Conservation (phyloP, 306 rosid genomes). For the Malus fusca region DNA sequence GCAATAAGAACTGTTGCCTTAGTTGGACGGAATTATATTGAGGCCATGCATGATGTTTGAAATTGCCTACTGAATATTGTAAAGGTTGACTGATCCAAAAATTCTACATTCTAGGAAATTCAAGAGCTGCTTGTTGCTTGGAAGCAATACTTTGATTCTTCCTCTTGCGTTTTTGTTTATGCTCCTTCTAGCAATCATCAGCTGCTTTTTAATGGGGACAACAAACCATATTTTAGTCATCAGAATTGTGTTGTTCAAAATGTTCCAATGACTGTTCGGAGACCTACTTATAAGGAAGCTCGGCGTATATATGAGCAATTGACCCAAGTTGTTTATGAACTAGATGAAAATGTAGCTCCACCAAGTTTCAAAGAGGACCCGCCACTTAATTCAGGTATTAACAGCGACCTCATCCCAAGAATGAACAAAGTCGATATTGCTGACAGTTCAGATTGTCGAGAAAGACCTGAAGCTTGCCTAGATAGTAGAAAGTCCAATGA, state of each 20-base stretch:
- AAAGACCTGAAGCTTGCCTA: constrained; percentile 37
- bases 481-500: constrained; percentile 23
- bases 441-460: constrained; percentile 20
- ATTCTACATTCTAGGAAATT: constrained; percentile 56
- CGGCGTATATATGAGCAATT: constrained; percentile 63
- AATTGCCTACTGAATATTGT: not conserved
- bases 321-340: constrained; percentile 52
- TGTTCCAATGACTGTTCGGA: constrained; percentile 60
- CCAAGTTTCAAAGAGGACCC: constrained; percentile 15
- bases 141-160: constrained; percentile 74
- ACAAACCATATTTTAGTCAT: constrained; percentile 47
- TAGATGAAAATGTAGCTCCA: constrained; percentile 46
- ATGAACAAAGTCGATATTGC: constrained; percentile 17
- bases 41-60: no score
- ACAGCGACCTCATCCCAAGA: constrained; percentile 20
- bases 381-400: constrained; percentile 10
- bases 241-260: constrained; percentile 39
- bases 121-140: constrained; percentile 81
- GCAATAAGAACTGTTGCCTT: no score
- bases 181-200: constrained; percentile 89
- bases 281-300: constrained; percentile 90
- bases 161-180: constrained; percentile 56
- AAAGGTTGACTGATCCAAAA: constrained; percentile 19
- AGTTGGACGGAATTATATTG: no score
- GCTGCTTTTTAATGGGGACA: constrained; percentile 66